Evolutionary conservation across 2,329 filamentous ascomycete species (phyloP).

Genomic region (Aureobasidium sp.): DNA sequence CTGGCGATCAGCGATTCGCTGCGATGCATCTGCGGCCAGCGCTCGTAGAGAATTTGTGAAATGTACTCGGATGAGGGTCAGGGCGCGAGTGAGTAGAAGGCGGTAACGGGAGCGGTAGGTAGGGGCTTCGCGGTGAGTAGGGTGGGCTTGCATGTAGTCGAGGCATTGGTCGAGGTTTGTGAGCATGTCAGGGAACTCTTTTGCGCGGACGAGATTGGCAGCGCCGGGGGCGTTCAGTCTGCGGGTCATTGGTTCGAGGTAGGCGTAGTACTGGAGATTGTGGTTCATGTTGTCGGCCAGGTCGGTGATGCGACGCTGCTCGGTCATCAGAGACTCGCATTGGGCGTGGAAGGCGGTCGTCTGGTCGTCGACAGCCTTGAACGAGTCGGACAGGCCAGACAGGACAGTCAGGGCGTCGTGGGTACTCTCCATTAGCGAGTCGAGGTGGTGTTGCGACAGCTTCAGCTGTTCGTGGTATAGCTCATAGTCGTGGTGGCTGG

Average conservation of each 20-base stretch:
- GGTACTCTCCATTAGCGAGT: slow-evolving; percentile 70
- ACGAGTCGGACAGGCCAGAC: slow-evolving; percentile 73
- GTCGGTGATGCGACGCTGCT: slow-evolving; percentile 70
- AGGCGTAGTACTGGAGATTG: slow-evolving; percentile 90
- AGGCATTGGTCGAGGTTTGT: slow-evolving; percentile 83
- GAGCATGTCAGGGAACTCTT: slow-evolving; percentile 82
- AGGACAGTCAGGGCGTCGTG: slow-evolving; percentile 68
- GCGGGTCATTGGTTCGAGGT: slow-evolving; percentile 83
- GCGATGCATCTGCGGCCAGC: slow-evolving; percentile 55
- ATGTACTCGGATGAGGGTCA: slow-evolving; percentile 60
- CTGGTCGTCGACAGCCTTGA: slow-evolving; percentile 79
- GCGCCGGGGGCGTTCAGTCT: slow-evolving; percentile 88
- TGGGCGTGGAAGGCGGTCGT: slow-evolving; percentile 89
- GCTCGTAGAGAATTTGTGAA: slow-evolving; percentile 58
- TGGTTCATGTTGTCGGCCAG: slow-evolving; percentile 80
- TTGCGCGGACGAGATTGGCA: slow-evolving; percentile 73
- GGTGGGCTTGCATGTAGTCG: slow-evolving; percentile 82
- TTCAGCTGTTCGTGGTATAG: slow-evolving; percentile 75
- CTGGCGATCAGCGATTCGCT: slow-evolving; percentile 58
- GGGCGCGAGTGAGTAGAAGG: slow-evolving; percentile 63
- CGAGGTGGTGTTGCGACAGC: slow-evolving; percentile 74
- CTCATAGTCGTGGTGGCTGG: slow-evolving; percentile 77
- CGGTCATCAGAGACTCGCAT: slow-evolving; percentile 77
- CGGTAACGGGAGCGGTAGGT: slow-evolving; percentile 84
- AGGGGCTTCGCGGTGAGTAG: slow-evolving; percentile 78